phyloP scores from a whole-genome alignment of 176 grass and related monocot species.

The Oryza australiensis region DNA sequence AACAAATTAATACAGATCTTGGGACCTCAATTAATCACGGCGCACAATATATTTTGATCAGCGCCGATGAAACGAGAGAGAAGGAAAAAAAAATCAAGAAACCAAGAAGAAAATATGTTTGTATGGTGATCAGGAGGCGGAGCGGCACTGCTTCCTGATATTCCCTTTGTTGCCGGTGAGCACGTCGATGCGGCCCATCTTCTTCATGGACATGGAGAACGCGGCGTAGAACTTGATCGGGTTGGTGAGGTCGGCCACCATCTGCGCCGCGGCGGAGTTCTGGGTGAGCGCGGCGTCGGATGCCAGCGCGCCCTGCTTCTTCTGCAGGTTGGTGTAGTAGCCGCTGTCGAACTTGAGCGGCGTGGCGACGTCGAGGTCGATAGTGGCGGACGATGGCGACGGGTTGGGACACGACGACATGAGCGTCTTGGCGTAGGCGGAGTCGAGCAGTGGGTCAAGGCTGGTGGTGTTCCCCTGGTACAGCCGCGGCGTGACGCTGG shows the following conservation, averaged over 20 bases:
- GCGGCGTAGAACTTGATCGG: constrained; percentile 53
- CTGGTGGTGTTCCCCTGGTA: constrained; percentile 44
- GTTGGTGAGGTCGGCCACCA: constrained; percentile 41
- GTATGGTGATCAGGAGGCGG: constrained; percentile 37
- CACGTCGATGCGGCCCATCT: constrained; percentile 61
- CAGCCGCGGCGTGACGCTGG: constrained; percentile 43
- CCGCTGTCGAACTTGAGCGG: constrained; percentile 43
- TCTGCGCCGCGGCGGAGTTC: constrained; percentile 35
- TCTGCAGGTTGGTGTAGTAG: constrained; percentile 43
- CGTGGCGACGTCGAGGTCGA: constrained; percentile 45
- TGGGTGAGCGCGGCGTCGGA: constrained; percentile 62
- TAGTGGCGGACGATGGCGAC: not conserved
- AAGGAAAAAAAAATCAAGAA: not conserved
- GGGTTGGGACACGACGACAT: constrained; percentile 42
- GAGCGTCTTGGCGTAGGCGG: constrained; percentile 43
- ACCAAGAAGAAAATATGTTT: not conserved
- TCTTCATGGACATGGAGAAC: constrained; percentile 56
- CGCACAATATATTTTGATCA: constrained; percentile 38
- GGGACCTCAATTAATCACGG: constrained; percentile 9
- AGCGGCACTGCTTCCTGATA: constrained; percentile 58
- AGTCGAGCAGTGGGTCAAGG: constrained; percentile 53
- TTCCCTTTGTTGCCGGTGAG: constrained; percentile 40
- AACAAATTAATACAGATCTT: constrained; percentile 25
- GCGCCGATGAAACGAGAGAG: constrained; percentile 15
- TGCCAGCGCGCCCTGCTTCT: constrained; percentile 40